Percentiles rank a stretch among this genome's conserved stretches.
Evolutionary conservation across 2,329 filamentous ascomycete genomes (phyloP).

Genomic region (Penicillium hesseltinei): DNA sequence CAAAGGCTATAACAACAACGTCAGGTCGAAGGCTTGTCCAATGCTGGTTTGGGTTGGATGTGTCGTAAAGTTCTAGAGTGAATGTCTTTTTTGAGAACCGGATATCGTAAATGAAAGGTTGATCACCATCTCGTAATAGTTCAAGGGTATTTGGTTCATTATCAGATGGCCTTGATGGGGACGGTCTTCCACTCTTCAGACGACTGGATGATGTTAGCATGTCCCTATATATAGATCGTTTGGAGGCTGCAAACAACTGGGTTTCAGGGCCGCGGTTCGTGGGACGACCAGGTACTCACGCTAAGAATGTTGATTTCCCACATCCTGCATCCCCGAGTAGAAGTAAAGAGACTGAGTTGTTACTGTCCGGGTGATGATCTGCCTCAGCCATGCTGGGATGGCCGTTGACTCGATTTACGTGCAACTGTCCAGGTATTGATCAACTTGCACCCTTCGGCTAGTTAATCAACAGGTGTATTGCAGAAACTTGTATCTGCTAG

Average conservation of each 20-base stretch:
- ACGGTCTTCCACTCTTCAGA: conserved; percentile 20
- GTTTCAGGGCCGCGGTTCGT: too few species aligned
- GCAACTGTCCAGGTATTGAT: background rate
- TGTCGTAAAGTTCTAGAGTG: conserved; percentile 57
- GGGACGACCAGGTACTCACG: conserved; percentile 47
- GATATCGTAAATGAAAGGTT: conserved; percentile 60
- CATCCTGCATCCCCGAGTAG: conserved; percentile 59
- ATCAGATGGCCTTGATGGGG: conserved; percentile 16
- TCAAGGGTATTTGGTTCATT: conserved; percentile 40
- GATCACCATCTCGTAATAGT: conserved; percentile 53
- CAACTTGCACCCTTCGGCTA: background rate
- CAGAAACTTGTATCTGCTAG: background rate
- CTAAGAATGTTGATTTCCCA: conserved; percentile 63
- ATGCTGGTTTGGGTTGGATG: conserved; percentile 53
- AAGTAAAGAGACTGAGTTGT: conserved; percentile 44
- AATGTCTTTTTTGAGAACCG: conserved; percentile 56
- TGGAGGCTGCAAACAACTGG: background rate
- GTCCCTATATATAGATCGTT: background rate
- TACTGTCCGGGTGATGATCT: background rate
- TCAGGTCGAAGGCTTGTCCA: conserved; percentile 56
- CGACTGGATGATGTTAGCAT: conserved; percentile 11
- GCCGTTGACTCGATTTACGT: background rate
- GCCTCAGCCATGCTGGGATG: conserved; percentile 9
- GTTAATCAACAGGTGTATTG: background rate
- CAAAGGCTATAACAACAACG: conserved; percentile 59